phyloP scores from a whole-genome alignment of 148 eudicot genomes.

The Diospyros lotus region DNA sequence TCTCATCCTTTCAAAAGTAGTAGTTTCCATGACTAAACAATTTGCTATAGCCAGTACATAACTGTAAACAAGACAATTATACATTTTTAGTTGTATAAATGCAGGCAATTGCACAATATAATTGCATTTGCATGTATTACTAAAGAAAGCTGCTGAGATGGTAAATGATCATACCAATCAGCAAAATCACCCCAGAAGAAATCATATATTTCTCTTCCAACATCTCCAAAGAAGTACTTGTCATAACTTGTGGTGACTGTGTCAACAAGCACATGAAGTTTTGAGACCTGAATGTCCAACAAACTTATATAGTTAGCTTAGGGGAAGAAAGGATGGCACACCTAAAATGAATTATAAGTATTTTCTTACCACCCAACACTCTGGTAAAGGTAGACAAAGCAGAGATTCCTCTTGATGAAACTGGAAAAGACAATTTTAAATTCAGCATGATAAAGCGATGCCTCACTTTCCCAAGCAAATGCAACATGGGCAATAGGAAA shows the following conservation, averaged over 20 bases:
- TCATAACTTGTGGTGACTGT: slow-evolving; percentile 81
- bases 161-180: slow-evolving; percentile 63
- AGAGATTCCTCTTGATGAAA: slow-evolving; percentile 63
- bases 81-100: neutral
- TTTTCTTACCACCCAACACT: slow-evolving; percentile 97
- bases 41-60: neutral
- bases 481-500: neutral
- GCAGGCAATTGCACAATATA: neutral
- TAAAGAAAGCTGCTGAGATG: neutral
- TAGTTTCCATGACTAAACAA: too few relatives aligned
- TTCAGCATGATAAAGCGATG: neutral
- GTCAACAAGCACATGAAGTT: slow-evolving; percentile 87
- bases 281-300: slow-evolving; percentile 63
- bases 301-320: slow-evolving; percentile 4
- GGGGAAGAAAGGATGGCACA: neutral
- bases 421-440: slow-evolving; percentile 30
- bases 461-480: neutral
- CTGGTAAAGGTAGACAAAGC: slow-evolving; percentile 67
- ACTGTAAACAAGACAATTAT: neutral
- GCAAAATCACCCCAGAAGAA: slow-evolving; percentile 99
- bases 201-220: slow-evolving; percentile 90
- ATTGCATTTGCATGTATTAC: neutral
- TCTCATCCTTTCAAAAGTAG: too few relatives aligned
- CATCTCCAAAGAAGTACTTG: slow-evolving; percentile 90
- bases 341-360: slow-evolving; percentile 3